Evolutionary conservation across 352 stramenopile genomes (phyloP).

Genomic region (Globisporangium echinulatum): DNA sequence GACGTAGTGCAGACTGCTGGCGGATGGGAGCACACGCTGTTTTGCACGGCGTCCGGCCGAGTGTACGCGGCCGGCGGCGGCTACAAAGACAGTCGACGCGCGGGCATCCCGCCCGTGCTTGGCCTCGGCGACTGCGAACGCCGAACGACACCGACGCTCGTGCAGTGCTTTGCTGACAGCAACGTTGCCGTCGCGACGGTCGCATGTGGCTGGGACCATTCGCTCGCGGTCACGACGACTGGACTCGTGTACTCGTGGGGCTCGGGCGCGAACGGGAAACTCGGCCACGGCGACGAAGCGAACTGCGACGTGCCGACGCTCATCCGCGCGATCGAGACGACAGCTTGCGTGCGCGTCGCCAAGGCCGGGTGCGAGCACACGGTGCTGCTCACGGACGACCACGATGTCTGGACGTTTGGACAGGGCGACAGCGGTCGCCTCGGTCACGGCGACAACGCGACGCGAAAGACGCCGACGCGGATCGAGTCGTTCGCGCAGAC

Average conservation of each 20-base stretch:
- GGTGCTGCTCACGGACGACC: constrained; percentile 41
- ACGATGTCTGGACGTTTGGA: constrained; percentile 76
- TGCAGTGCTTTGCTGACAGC: constrained; percentile 43
- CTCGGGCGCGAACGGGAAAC: constrained; percentile 73
- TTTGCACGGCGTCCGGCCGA: constrained; percentile 51
- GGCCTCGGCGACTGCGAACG: constrained; percentile 68
- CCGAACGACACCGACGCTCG: constrained; percentile 43
- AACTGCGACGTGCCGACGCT: constrained; percentile 57
- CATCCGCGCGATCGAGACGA: constrained; percentile 38
- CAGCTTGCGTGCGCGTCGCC: constrained; percentile 43
- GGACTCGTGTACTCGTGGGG: constrained; percentile 75
- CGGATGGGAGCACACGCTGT: constrained; percentile 81
- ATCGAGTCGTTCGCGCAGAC: constrained; percentile 50
- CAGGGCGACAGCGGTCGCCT: constrained; percentile 77
- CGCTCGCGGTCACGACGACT: constrained; percentile 49
- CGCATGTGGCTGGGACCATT: constrained; percentile 80
- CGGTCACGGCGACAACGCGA: constrained; percentile 62
- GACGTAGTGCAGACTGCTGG: constrained; percentile 45
- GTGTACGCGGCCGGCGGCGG: constrained; percentile 74
- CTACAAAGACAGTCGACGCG: constrained; percentile 81
- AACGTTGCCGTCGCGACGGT: constrained; percentile 59
- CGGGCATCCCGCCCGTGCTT: constrained; percentile 73
- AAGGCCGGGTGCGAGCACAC: constrained; percentile 83
- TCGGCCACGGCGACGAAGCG: constrained; percentile 79
- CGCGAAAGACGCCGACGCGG: constrained; percentile 47